Base-by-base conservation (phyloP, 441 rosid species). In the Omphalea diandra region DNA sequence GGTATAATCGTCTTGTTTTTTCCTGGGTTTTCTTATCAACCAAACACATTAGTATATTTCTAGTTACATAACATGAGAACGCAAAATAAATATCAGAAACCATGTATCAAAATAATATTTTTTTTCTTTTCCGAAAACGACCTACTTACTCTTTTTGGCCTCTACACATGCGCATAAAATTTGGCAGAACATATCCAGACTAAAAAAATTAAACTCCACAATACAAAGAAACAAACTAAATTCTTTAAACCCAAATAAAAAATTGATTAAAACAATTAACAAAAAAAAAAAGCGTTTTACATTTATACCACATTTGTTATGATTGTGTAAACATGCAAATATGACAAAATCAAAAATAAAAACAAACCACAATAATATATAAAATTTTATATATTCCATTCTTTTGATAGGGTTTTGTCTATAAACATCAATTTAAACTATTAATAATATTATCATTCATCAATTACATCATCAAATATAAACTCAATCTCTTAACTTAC, bases 21-120 rank as follows among this genome's bases (percentile, higher is more conserved):
- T n/a, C n/a, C n/a, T n/a, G n/a, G n/a, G n/a, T 31, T 72, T 73
- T 79, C 70, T 63, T 29, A 27, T 26, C 9, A 65, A 31, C 69
- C 76, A 76, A 82, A 76, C 76, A 71, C 65, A 52, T 7, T 0
- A 18, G 12, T 0, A 26, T n/a, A n/a, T 38, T 36, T 22, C 43
- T 33, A 3, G 17, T 9, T 50, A 47, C 22, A 47, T 12, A 49
- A 66, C 41, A 50, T 46, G 29, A 18, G 6, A 26, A n/a, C 1
- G 31, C 7, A 18, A 66, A 33, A 50, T n/a, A n/a, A 20, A 50
- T 20, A 6, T 3, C 18, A 50, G 4, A 12, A 46, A 59, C 46
- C 5, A 26, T 57, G 54, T 36, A 29, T 53, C 10, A 54, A 54
- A 66, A 69, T 63, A 15, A 11, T 3, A 22, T 24, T 40, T 20